phyloP scores from a whole-genome alignment of 2,329 filamentous ascomycete species.

The Aspergillus sp. region DNA sequence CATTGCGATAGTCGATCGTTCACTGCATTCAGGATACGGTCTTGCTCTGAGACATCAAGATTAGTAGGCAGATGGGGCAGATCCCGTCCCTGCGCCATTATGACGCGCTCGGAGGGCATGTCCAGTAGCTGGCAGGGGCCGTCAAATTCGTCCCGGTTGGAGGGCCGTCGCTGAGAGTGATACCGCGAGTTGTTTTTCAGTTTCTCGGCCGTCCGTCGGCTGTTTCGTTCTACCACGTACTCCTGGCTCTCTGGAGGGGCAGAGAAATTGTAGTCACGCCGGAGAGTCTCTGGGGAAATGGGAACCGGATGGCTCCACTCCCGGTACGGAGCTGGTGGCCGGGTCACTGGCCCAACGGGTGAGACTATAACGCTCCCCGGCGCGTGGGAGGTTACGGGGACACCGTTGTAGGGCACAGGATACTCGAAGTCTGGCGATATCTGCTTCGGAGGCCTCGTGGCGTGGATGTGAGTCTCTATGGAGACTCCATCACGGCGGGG shows the following conservation, averaged over 20 bases:
- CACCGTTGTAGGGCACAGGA: constrained; percentile 28
- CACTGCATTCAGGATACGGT: constrained; percentile 74
- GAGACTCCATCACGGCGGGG: constrained; percentile 26
- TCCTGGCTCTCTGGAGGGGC: constrained; percentile 34
- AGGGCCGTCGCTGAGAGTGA: constrained; percentile 63
- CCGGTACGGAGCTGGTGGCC: constrained; percentile 28
- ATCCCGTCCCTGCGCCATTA: constrained; percentile 75
- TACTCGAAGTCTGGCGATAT: constrained; percentile 31
- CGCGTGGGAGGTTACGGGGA: constrained; percentile 27
- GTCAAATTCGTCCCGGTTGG: constrained; percentile 86
- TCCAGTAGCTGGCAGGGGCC: constrained; percentile 81
- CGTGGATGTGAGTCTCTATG: constrained; percentile 27
- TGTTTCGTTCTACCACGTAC: constrained; percentile 37
- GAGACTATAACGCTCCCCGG: constrained; percentile 30
- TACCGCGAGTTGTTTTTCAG: constrained; percentile 33
- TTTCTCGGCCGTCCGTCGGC: constrained; percentile 31
- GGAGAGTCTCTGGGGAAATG: constrained; percentile 29
- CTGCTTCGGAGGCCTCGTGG: constrained; percentile 19
- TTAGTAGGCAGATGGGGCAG: constrained; percentile 80
- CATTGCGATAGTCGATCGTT: constrained; percentile 83
- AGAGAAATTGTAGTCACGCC: constrained; percentile 32
- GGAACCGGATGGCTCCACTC: constrained; percentile 35
- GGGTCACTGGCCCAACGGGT: constrained; percentile 29
- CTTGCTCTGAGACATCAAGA: constrained; percentile 79
- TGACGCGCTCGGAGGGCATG: constrained; percentile 66